These are phyloP conservation scores for Gastrodia elata DNA, from an alignment of 106 monocot genomes.

Conservation along the genomic window DNA sequence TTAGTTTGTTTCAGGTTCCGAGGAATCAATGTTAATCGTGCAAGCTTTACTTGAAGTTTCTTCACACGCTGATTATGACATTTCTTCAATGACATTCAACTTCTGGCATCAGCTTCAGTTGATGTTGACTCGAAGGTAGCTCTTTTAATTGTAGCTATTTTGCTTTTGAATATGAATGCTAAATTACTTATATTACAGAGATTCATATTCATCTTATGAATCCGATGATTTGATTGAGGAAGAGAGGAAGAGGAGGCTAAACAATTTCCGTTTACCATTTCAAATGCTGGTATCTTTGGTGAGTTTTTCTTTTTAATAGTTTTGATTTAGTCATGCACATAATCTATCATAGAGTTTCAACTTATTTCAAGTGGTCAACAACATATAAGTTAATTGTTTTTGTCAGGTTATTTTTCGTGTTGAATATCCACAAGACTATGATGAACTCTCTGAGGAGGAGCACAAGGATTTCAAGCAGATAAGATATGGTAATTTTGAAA, in stretches of 20 bases:
- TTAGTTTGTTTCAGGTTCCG: constrained; percentile 46
- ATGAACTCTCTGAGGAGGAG: constrained; percentile 72
- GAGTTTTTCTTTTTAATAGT: constrained; percentile 7
- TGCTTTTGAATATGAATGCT: background rate
- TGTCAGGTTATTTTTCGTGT: constrained; percentile 70
- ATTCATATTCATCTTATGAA: constrained; percentile 52
- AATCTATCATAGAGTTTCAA: background rate
- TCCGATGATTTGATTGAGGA: constrained; percentile 40
- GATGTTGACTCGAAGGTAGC: constrained; percentile 57
- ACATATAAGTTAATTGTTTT: background rate
- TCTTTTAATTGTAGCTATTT: background rate
- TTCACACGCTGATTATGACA: constrained; percentile 83
- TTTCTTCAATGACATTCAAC: constrained; percentile 98
- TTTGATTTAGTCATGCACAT: background rate
- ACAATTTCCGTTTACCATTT: constrained; percentile 51
- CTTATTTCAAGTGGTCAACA: background rate
- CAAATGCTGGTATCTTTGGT: constrained; percentile 86
- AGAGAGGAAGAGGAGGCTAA: constrained; percentile 57
- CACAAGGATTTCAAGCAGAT: constrained; percentile 79
- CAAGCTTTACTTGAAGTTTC: constrained; percentile 93
- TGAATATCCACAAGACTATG: constrained; percentile 77
- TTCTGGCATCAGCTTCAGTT: constrained; percentile 90
- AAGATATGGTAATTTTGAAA: constrained; percentile 63
- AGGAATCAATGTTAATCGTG: constrained; percentile 82
- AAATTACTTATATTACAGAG: constrained; percentile 28